Evolutionary conservation across 2,329 filamentous ascomycete genomes (phyloP).

Genomic region (Ascocoryne sarcoides): DNA sequence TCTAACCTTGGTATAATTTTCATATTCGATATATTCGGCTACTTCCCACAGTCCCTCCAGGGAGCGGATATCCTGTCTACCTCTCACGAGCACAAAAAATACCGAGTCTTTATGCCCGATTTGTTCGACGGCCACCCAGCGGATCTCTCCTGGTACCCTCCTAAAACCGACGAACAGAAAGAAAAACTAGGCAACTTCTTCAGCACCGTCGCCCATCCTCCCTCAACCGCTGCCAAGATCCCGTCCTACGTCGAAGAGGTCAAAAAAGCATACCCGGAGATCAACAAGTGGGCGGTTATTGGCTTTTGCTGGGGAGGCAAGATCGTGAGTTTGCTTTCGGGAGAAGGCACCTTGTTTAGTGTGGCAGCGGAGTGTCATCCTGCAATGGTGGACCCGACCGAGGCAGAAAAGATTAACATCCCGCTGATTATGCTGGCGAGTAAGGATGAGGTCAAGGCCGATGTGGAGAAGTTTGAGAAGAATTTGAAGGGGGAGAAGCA

Average conservation of each 20-base stretch:
- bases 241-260: conserved; percentile 41
- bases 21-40: conserved; percentile 59
- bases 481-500: conserved; percentile 35
- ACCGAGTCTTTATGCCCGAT: conserved; percentile 85
- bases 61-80: conserved; percentile 58
- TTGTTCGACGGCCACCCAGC: conserved; percentile 62
- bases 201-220: conserved; percentile 20
- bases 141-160: conserved; percentile 45
- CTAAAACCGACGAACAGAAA: conserved; percentile 53
- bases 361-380: conserved; percentile 46
- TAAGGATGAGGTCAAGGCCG: conserved; percentile 47
- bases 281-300: conserved; percentile 36
- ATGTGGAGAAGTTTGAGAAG: conserved; percentile 36
- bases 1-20: conserved; percentile 50
- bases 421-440: conserved; percentile 57
- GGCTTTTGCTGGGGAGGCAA: conserved; percentile 31
- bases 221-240: conserved; percentile 37
- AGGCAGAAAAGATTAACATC: conserved; percentile 50
- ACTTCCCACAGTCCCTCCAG: conserved; percentile 61
- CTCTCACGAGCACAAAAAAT: conserved; percentile 48
- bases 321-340: conserved; percentile 20
- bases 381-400: conserved; percentile 54
- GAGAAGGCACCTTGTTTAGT: conserved; percentile 37
- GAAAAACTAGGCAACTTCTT: conserved; percentile 51
- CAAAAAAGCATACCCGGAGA: conserved; percentile 41